These are phyloP conservation scores for Radiomyces spectabilis DNA, from an alignment of 192 early-diverging fungal genomes.

Conservation along the genomic window DNA sequence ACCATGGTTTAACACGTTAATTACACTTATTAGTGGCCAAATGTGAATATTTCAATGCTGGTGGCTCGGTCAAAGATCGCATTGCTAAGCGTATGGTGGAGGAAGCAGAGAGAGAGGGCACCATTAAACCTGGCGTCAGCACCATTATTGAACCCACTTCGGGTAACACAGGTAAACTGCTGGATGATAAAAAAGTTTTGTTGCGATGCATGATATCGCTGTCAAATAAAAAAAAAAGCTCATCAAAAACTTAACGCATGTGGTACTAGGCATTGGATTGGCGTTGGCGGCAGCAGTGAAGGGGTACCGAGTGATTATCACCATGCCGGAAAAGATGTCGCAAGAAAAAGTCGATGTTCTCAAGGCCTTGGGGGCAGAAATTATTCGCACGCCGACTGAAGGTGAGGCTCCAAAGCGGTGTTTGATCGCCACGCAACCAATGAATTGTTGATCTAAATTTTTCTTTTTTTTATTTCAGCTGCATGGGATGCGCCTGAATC, in stretches of 20 bases:
- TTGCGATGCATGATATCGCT: too few relatives aligned
- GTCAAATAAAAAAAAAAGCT: not conserved
- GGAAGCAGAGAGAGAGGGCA: constrained; percentile 82
- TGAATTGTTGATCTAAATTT: too few relatives aligned
- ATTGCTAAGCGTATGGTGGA: constrained; percentile 92
- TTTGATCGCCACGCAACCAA: too few relatives aligned
- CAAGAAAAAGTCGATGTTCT: constrained; percentile 99
- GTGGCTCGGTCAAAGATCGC: constrained; percentile 97
- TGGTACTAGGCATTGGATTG: constrained; percentile 70
- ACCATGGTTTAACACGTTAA: too few relatives aligned
- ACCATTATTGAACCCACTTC: constrained; percentile 97
- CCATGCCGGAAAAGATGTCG: constrained; percentile 99
- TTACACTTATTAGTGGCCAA: constrained; percentile 89
- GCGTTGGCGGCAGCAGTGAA: constrained; percentile 95
- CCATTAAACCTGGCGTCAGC: constrained; percentile 72
- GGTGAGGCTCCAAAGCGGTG: too few relatives aligned
- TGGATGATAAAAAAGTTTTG: not conserved
- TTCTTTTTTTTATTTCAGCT: constrained; percentile 52
- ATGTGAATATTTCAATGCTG: constrained; percentile 98
- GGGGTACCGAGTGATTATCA: constrained; percentile 97
- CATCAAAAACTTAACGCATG: not conserved
- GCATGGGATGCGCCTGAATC: constrained; percentile 98
- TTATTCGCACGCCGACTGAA: constrained; percentile 97
- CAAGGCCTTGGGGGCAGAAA: constrained; percentile 96
- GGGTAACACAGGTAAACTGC: constrained; percentile 79